Evolutionary conservation across 2,329 filamentous ascomycete genomes (phyloP), one percentile per base, ranked within the genome.

Genomic region (Aspergillus tubingensis): DNA sequence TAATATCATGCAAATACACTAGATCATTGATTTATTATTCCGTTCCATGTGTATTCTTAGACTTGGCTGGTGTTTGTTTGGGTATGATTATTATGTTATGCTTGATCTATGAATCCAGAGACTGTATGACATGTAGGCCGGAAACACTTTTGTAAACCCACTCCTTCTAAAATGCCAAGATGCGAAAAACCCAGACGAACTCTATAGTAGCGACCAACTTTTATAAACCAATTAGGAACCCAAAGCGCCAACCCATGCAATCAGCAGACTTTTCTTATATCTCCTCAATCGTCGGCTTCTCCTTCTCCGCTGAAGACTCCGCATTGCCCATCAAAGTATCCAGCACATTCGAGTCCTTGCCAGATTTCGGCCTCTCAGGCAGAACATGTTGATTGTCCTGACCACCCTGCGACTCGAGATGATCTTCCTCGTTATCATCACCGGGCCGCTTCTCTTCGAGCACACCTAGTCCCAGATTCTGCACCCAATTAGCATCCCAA

Each of bases 391-490:
- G 23, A 30, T 50, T 30, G 15, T 17, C 7, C 25, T 50, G n/a
- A 15, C 7, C 47, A 23, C 13, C 44, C 44, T 27, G 13, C 7
- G 44, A 17, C 11, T 15, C 23, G n/a, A n/a, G n/a, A 15, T 49
- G n/a, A 23, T 15, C 25, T 1, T 32, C 47, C 7, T 61, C 61
- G 8, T 66, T 61, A 17, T 65, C 63, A 13, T 66, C 69, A 19
- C 57, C 64, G 5, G 57, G 58, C 17, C 64, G 68, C 57, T 75
- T 75, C 61, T 80, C 77, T 67, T 79, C 76, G 19, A 81, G 66
- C 5, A 81, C 79, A 8, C 79, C 79, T 10, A 81, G 65, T 5
- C 78, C 77, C 50, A 81, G 70, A 59, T 81, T 76, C 77, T 79
- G 43, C 49, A 60, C 39, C 54, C 15, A 3, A 53, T 32, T 11